Evolutionary conservation across 1,284 basidiomycete genomes (phyloP).

Genomic region (Lentinula novae-zelandiae): DNA sequence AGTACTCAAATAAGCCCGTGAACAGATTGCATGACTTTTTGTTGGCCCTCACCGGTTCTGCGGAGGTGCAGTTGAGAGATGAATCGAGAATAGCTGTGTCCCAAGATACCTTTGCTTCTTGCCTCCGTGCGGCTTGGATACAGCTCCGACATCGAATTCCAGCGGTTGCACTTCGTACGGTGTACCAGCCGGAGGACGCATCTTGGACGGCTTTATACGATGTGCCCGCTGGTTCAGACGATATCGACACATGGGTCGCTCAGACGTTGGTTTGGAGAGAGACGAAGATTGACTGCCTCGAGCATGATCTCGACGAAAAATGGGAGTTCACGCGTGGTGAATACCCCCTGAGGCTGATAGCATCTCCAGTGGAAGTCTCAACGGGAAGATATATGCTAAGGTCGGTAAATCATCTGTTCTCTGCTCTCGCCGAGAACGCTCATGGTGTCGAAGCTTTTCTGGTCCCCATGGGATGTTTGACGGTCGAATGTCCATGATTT

Average conservation of each 20-base stretch:
- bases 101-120: background rate
- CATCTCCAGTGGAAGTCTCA: background rate
- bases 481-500: background rate
- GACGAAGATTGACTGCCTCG: background rate
- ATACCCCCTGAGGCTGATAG: background rate
- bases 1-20: background rate
- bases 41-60: background rate
- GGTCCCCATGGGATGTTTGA: background rate
- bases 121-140: background rate
- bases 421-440: no score
- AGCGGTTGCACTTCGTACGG: background rate
- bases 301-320: background rate
- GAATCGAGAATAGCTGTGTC: background rate
- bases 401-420: background rate
- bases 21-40: background rate
- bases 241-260: background rate
- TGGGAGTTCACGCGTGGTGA: background rate
- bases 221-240: background rate
- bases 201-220: background rate
- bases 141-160: background rate
- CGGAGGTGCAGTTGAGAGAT: background rate
- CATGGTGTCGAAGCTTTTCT: background rate
- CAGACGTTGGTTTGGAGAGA: background rate
- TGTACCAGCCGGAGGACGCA: background rate
- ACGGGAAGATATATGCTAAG: background rate